These are phyloP conservation scores for Arabidopsis lyrata DNA, from an alignment of 441 rosid species.

Conservation along the genomic window DNA sequence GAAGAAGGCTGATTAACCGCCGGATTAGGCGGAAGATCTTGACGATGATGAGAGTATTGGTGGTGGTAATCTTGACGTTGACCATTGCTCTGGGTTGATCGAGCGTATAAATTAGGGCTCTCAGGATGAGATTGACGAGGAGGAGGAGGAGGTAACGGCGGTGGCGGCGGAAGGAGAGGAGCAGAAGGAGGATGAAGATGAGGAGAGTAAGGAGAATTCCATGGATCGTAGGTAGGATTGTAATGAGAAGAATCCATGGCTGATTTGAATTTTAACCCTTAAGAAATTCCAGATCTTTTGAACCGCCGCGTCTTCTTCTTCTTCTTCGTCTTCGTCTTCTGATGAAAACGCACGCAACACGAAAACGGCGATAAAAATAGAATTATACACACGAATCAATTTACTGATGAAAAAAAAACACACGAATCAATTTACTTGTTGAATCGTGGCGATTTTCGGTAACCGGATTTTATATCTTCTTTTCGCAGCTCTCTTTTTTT, in stretches of 20 bases:
- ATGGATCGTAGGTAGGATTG: constrained; percentile 38
- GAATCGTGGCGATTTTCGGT: constrained; percentile 7
- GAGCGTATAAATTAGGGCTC: constrained; percentile 47
- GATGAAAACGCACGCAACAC: constrained; percentile 6
- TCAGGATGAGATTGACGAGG: constrained; percentile 39
- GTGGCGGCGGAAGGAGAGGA: constrained; percentile 37
- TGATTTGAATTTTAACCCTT: not conserved
- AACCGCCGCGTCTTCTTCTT: constrained; percentile 9
- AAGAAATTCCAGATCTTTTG: constrained; percentile 3
- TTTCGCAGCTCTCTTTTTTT: not conserved
- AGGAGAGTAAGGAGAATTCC: constrained; percentile 52
- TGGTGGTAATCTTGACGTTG: constrained; percentile 38
- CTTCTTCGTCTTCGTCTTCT: constrained; percentile 3
- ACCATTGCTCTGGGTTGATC: constrained; percentile 33
- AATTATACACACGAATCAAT: not conserved
- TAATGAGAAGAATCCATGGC: constrained; percentile 58
- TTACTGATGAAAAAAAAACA: too few species aligned
- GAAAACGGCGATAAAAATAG: constrained; percentile 20
- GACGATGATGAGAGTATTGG: constrained; percentile 40
- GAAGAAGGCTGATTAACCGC: constrained; percentile 32
- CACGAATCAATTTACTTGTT: not conserved
- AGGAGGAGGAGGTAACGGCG: constrained; percentile 37
- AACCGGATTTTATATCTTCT: not conserved
- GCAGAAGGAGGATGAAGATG: constrained; percentile 41
- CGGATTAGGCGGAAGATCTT: constrained; percentile 16